Evolutionary conservation across 768 basidiomycete species (phyloP), one percentile per base, ranked within the genome.

Genomic region (Russula virescens): DNA sequence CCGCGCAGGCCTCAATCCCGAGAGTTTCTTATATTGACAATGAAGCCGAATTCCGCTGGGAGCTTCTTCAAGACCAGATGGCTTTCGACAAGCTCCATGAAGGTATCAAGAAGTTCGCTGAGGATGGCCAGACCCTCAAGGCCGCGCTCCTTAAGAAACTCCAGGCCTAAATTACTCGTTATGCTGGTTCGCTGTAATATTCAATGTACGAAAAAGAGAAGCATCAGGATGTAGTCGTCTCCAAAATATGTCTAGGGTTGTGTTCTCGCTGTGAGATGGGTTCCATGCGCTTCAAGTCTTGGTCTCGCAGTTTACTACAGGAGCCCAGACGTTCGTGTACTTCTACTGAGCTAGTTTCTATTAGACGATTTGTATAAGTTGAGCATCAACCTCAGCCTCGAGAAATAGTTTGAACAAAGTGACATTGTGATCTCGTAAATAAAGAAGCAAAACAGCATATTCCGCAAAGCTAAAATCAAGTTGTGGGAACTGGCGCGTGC

Each of bases 51-150:
- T 98, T 98, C 91, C 88, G 92, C 63, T 97, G 94, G 94, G 68
- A 83, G 13, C 87, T 98, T 61, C 85, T 97, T 71, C 83, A 94
- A 71, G 95, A 98, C 76, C 78, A 82, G 73, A 97, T 98, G 95
- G 94, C 96, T n/a, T 96, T 94, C 73, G 96, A 98, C 75, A 98
- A 98, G 81, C 81, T 98, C 59, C 93, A 97, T 75, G 93, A 98
- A 79, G 97, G 97, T 70, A 97, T 99, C 81, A 87, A 86, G 80
- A 97, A 96, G 77, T 99, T 99, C 73, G 95, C 94, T 55, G 94
- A 91, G 79, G 97, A 98, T 71, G 94, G 93, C 61, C 83, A 86
- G 72, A 85, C 90, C 3, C 86, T 99, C 78, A 97, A 96, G 83
- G 75, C 76, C 14, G 73, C 91, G 67, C 80, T 99, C 74, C 85